Evolutionary conservation across 441 rosid species (phyloP).

Genomic region (Pelargonium citronellum): DNA sequence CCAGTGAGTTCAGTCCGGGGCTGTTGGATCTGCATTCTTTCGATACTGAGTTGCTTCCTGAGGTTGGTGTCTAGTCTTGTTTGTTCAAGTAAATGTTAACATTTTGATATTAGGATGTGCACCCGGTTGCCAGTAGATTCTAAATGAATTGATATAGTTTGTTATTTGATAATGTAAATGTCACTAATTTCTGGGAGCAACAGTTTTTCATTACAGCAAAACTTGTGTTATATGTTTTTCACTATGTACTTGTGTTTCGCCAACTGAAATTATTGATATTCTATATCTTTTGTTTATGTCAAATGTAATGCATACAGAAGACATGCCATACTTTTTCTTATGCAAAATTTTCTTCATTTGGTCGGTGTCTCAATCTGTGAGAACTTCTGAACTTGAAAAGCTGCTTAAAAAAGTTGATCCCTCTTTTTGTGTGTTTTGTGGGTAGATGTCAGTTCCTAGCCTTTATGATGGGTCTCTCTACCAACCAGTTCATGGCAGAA

Average conservation of each 20-base stretch:
- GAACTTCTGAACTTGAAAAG: no score
- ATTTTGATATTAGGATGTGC: not conserved
- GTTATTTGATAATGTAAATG: no score
- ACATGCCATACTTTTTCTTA: no score
- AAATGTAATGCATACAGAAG: not conserved
- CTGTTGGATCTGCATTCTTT: constrained; percentile 96
- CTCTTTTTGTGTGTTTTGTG: constrained; percentile 22
- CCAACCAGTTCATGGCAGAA: constrained; percentile 64
- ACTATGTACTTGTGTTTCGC: not conserved
- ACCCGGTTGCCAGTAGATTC: not conserved
- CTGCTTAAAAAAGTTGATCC: not conserved
- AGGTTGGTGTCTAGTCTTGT: constrained; percentile 39
- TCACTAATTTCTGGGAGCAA: no score
- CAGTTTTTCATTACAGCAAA: no score
- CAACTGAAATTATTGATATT: not conserved
- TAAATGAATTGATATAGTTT: not conserved
- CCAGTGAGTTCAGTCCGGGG: constrained; percentile 82
- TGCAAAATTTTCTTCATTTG: no score
- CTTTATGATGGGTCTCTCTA: constrained; percentile 54
- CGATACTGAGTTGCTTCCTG: constrained; percentile 91
- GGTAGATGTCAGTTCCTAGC: constrained; percentile 58
- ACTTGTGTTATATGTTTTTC: no score
- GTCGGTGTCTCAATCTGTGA: no score
- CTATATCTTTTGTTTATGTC: not conserved
- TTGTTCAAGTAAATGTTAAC: constrained; percentile 2